Evolutionary conservation across 2,329 filamentous ascomycete genomes (phyloP), one percentile per base, ranked within the genome.

Genomic region (Colletotrichum salicis): DNA sequence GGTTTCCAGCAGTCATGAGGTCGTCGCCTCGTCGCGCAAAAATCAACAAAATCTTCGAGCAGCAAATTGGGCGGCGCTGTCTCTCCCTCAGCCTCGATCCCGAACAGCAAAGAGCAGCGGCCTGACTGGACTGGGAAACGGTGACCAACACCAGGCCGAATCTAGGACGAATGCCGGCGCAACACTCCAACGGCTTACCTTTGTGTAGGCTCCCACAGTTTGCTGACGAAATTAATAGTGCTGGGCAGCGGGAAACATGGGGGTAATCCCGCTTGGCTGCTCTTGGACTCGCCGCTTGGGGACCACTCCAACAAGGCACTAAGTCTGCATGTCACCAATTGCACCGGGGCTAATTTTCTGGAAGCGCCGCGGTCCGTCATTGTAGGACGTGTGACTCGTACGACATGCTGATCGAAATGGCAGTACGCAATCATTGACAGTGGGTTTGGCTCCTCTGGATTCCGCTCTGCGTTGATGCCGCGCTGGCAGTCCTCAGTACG

Each of bases 311-410:
- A 70, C 55, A 54, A 56, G 70, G 59, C 60, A 70, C 70, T 60
- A 72, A 72, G 24, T 56, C 67, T 72, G 70, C 70, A 72, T 72
- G 67, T 72, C 70, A 72, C 70, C 61, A 67, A 51, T 63, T 66
- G 33, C 51, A 67, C 45, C 45, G 37, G 70, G 59, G 61, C 67
- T 62, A 72, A 67, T 71, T 10, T 66, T 71, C 56, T 71, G 66
- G 37, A 62, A 66, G 61, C 62, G 56, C 51, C 41, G 51, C 33
- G 37, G 35, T 57, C 48, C 69, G 29, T 48, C 45, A 13, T 31
- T 48, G 64, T 37, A 64, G 37, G 59, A 69, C 54, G 65, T 65
- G 41, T 7, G 67, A 72, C 66, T 72, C 70, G 56, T 71, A 62
- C 52, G 56, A 71, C 67, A 41, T 57, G 61, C 51, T 67, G 70